Conservation (phyloP, 495 filamentous ascomycete genomes). For the Penicillium coffeae region DNA sequence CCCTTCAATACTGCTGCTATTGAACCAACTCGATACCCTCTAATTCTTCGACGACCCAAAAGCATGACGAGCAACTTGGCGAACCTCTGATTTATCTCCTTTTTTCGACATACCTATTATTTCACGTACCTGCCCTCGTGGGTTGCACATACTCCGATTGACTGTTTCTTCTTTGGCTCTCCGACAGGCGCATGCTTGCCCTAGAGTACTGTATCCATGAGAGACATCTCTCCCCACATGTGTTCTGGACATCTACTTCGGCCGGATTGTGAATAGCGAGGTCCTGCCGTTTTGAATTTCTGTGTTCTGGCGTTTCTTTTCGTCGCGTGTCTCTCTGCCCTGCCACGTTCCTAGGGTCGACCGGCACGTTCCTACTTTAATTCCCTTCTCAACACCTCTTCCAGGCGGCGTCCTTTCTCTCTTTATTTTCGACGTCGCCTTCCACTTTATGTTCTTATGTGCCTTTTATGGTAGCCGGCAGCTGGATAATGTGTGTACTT, state of each 20-base stretch:
- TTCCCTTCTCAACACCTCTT: conserved; percentile 14
- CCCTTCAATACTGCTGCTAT: not conserved
- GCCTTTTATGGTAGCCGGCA: conserved; percentile 31
- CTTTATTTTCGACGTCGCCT: conserved; percentile 13
- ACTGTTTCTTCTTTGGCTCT: conserved; percentile 14
- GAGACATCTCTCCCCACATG: not conserved
- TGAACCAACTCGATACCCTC: conserved; percentile 7
- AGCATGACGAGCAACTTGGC: conserved; percentile 37
- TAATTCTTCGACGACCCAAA: conserved; percentile 32
- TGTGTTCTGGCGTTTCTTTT: conserved; percentile 25
- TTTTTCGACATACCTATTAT: conserved; percentile 24
- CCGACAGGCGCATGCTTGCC: conserved; percentile 3
- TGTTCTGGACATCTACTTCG: conserved; percentile 7
- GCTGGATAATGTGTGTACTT: conserved; percentile 48
- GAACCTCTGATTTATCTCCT: conserved; percentile 23
- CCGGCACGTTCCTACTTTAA: conserved; percentile 17
- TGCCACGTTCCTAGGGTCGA: conserved; percentile 45
- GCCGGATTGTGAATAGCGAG: conserved; percentile 32
- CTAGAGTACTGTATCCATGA: not conserved
- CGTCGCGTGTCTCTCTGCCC: conserved; percentile 33
- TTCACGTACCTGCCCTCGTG: conserved; percentile 17
- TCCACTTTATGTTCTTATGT: conserved; percentile 30
- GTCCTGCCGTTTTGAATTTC: conserved; percentile 21
- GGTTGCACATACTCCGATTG: conserved; percentile 37
- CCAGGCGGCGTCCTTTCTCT: conserved; percentile 5